A percentile compares a stretch with the other conserved stretches of the same genome.
These are phyloP conservation scores for Chlorella sp. DNA, from an alignment of 139 green algal species.

Conservation along the genomic window DNA sequence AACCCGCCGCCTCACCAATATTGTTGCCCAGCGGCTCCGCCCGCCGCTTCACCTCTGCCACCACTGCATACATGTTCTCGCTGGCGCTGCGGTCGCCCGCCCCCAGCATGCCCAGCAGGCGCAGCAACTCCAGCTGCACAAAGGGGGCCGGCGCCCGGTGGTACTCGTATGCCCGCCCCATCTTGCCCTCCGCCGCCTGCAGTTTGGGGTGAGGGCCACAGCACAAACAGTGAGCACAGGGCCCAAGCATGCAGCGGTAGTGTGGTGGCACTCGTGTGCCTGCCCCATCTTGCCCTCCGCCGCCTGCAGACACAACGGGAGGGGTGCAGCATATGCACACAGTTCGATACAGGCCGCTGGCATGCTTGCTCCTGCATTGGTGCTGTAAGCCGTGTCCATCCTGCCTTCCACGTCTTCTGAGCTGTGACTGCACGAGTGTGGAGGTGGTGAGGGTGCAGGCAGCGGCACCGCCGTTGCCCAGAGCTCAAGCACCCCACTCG, in stretches of 20 bases:
- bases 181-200: conserved; percentile 84
- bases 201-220: neutral
- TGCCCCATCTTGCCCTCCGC: too few relatives aligned
- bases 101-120: conserved; percentile 87
- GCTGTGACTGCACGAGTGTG: too few relatives aligned
- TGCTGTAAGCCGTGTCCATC: too few relatives aligned
- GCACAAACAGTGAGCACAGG: too few relatives aligned
- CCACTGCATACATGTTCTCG: conserved; percentile 90
- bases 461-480: too few relatives aligned
- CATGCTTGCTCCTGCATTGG: too few relatives aligned
- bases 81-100: conserved; percentile 67
- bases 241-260: too few relatives aligned
- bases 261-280: too few relatives aligned
- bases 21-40: conserved; percentile 57
- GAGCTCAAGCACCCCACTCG: neutral
- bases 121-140: conserved; percentile 97
- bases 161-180: conserved; percentile 95
- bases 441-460: neutral
- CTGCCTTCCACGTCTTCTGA: too few relatives aligned
- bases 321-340: too few relatives aligned
- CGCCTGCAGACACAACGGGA: too few relatives aligned
- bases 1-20: conserved; percentile 11
- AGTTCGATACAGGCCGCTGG: too few relatives aligned
- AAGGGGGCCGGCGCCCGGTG: conserved; percentile 96
- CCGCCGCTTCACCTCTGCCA: conserved; percentile 66